Percentiles rank a stretch among this genome's conserved stretches.
Conservation (phyloP, 306 rosid species). For the Lablab purpureus region DNA sequence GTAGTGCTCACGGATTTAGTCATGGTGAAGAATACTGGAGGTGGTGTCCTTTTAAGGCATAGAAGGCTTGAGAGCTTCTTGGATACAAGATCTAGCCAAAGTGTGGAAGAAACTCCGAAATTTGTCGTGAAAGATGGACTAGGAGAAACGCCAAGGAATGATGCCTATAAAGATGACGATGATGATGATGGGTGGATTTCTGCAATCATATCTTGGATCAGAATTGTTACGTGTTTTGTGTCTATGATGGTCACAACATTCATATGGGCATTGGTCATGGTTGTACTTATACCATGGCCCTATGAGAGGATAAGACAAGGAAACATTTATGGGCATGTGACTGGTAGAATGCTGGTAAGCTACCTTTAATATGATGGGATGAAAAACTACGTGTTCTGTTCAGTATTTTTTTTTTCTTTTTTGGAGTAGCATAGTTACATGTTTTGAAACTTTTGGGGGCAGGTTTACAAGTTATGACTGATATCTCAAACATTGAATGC, state of each 20-base stretch:
- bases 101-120: constrained; percentile 45
- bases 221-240: constrained; percentile 61
- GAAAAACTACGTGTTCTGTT: not conserved
- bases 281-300: constrained; percentile 70
- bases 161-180: constrained; percentile 47
- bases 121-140: constrained; percentile 44
- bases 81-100: constrained; percentile 55
- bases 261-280: constrained; percentile 66
- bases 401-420: no score
- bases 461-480: constrained; percentile 34
- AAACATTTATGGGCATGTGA: constrained; percentile 73
- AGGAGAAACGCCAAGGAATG: constrained; percentile 34
- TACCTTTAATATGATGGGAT: not conserved
- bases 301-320: constrained; percentile 67
- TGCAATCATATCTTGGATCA: constrained; percentile 54
- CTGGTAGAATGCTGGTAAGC: constrained; percentile 75
- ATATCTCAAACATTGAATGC: constrained; percentile 42
- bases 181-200: constrained; percentile 62
- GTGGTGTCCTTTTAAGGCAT: constrained; percentile 56
- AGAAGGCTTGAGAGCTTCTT: constrained; percentile 63
- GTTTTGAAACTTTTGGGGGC: not conserved
- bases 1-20: not conserved
- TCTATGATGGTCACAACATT: constrained; percentile 67
- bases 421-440: not conserved
- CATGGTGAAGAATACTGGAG: constrained; percentile 52